Evolutionary conservation across 495 filamentous ascomycete species (phyloP).

Genomic region (Aspergillus funiculosus): DNA sequence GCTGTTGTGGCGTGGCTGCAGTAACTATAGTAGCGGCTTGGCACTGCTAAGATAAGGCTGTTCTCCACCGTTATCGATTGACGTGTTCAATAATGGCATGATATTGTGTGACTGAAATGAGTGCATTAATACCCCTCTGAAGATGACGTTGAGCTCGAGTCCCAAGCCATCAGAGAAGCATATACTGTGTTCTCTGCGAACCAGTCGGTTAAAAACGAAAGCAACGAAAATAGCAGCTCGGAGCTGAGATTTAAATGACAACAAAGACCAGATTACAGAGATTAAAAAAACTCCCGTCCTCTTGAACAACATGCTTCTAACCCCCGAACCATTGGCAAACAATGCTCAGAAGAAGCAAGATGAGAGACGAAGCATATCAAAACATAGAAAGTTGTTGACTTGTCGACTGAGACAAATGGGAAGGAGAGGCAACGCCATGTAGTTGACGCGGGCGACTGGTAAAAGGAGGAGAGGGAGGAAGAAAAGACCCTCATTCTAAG

Average conservation of each 20-base stretch:
- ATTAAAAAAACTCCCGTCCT: constrained; percentile 21
- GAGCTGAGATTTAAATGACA: constrained; percentile 10
- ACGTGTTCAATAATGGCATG: too few species aligned
- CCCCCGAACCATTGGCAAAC: constrained; percentile 17
- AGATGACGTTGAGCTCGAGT: too few species aligned
- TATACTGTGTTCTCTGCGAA: constrained; percentile 3
- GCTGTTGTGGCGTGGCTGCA: too few species aligned
- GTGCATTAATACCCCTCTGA: background rate
- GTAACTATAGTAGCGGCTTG: background rate
- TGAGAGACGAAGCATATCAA: constrained; percentile 6
- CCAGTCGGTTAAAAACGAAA: constrained; percentile 2
- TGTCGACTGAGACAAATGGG: too few species aligned
- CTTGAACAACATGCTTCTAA: constrained; percentile 31
- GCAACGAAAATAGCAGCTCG: constrained; percentile 4
- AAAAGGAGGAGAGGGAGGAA: too few species aligned
- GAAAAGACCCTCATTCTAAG: constrained; percentile 26
- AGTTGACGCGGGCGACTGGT: background rate
- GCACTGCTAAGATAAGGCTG: background rate
- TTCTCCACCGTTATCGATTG: constrained; percentile 1
- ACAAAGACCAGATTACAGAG: constrained; percentile 18
- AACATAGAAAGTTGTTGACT: background rate
- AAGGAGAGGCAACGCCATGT: constrained; percentile 1
- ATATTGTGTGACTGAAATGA: constrained; percentile 8
- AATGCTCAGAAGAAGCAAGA: constrained; percentile 15
- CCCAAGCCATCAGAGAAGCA: too few species aligned